phyloP scores from a whole-genome alignment of 306 rosid species.

The Medicago lupulina region DNA sequence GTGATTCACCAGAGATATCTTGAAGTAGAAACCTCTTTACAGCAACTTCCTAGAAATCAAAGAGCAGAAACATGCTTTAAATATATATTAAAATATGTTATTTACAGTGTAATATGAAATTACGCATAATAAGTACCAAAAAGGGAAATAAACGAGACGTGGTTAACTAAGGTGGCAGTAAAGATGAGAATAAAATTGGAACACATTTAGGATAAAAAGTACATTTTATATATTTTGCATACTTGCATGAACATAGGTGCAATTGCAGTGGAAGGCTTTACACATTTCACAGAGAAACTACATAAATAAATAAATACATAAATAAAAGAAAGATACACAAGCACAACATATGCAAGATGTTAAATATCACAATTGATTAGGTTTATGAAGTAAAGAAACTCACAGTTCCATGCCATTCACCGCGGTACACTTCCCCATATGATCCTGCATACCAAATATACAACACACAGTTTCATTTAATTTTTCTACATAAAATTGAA shows the following conservation, averaged over 20 bases:
- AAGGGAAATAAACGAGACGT: slow-evolving; percentile 18
- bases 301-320: background rate
- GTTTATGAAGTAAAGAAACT: slow-evolving; percentile 53
- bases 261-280: slow-evolving; percentile 35
- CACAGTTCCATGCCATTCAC: slow-evolving; percentile 99
- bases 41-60: slow-evolving; percentile 82
- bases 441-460: slow-evolving; percentile 72
- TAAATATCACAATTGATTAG: slow-evolving; percentile 24
- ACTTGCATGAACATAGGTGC: slow-evolving; percentile 28
- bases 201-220: slow-evolving; percentile 14
- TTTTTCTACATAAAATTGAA: slow-evolving; percentile 23
- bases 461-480: slow-evolving; percentile 39
- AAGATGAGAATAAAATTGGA: background rate
- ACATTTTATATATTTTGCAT: slow-evolving; percentile 20
- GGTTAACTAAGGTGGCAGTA: background rate
- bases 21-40: slow-evolving; percentile 93
- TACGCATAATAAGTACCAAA: background rate
- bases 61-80: slow-evolving; percentile 38
- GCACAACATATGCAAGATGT: slow-evolving; percentile 14
- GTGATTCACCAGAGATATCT: slow-evolving; percentile 79
- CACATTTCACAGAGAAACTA: slow-evolving; percentile 19
- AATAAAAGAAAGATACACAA: slow-evolving; percentile 22
- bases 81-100: background rate
- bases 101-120: slow-evolving; percentile 34
- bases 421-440: slow-evolving; percentile 95